These are phyloP conservation scores for Apiotrichum gamsii DNA, from an alignment of 1,284 basidiomycete species.

Conservation along the genomic window DNA sequence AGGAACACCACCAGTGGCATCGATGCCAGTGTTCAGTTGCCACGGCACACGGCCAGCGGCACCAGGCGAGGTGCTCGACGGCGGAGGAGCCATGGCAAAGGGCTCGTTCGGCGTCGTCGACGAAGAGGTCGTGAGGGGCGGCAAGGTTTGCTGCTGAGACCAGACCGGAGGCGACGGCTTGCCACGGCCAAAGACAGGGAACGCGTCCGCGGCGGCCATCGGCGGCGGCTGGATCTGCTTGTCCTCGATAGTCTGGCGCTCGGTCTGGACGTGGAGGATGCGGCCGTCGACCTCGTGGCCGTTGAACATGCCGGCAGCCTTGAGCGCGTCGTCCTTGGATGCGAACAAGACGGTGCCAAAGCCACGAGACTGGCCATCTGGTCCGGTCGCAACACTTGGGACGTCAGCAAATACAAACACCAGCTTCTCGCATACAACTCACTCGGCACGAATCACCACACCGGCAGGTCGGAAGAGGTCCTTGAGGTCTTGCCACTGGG, in stretches of 20 bases:
- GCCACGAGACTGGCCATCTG: constrained; percentile 75
- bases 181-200: constrained; percentile 6
- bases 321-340: constrained; percentile 74
- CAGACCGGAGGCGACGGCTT: constrained; percentile 7
- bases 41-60: constrained; percentile 17
- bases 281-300: constrained; percentile 51
- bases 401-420: constrained; percentile 1
- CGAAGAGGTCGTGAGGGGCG: neutral
- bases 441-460: constrained; percentile 75
- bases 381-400: constrained; percentile 69
- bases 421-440: too few relatives aligned
- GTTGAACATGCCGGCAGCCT: constrained; percentile 78
- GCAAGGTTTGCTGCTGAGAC: neutral
- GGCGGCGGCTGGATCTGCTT: constrained; percentile 18
- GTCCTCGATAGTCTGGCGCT: constrained; percentile 28
- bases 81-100: neutral
- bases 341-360: constrained; percentile 84
- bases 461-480: constrained; percentile 85
- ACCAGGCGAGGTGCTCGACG: constrained; percentile 3
- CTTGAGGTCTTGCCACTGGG: constrained; percentile 97
- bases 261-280: constrained; percentile 39
- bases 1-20: constrained; percentile 1
- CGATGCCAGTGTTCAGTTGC: constrained; percentile 20
- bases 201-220: constrained; percentile 15
- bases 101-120: neutral